Evolutionary conservation across 345 rosid species (phyloP).

Genomic region (Ailanthus altissimus): DNA sequence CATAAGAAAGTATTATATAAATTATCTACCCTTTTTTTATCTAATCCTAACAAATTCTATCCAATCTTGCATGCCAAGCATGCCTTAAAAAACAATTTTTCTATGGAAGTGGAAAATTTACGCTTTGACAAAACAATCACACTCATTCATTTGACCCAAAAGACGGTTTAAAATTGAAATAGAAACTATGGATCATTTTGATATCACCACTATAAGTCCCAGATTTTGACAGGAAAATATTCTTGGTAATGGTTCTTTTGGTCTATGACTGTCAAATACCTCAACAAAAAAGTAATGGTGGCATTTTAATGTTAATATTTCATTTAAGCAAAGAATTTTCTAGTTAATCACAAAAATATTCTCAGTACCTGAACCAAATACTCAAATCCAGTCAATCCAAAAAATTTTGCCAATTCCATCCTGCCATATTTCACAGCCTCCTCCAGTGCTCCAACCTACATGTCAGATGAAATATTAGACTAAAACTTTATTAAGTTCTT

Average conservation of each 20-base stretch:
- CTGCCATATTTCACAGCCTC: slow-evolving; percentile 84
- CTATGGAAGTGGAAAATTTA: background rate
- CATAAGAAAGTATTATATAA: no score
- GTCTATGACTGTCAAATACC: background rate
- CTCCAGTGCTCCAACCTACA: slow-evolving; percentile 75
- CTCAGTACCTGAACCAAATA: slow-evolving; percentile 66
- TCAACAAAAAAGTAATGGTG: background rate
- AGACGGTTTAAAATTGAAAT: background rate
- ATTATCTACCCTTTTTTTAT: no score
- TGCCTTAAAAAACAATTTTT: background rate
- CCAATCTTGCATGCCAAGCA: no score
- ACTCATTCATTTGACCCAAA: background rate
- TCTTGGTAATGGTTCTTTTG: background rate
- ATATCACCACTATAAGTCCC: background rate
- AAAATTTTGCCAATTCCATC: slow-evolving; percentile 66
- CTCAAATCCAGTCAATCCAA: slow-evolving; percentile 51
- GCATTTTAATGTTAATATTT: background rate
- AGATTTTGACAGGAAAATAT: background rate
- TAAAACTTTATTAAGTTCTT: background rate
- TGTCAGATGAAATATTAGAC: background rate
- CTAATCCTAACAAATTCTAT: no score
- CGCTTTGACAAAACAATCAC: background rate
- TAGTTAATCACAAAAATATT: background rate
- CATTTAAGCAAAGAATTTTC: background rate
- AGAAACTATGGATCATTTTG: background rate